Evolutionary conservation across 2,329 filamentous ascomycete species (phyloP).

Genomic region (Exutisphaerella laricina): DNA sequence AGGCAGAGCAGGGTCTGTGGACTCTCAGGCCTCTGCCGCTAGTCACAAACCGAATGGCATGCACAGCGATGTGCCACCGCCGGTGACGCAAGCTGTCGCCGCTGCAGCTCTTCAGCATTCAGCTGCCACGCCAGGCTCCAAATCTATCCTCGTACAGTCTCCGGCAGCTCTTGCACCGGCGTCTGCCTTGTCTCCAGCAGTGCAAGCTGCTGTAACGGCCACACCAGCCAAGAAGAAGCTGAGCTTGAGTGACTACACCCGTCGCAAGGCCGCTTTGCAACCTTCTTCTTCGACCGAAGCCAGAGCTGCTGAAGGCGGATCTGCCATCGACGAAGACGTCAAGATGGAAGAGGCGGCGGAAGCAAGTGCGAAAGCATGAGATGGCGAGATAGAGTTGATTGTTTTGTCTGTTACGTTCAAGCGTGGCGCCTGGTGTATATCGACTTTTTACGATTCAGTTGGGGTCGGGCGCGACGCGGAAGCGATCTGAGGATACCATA

Average conservation of each 20-base stretch:
- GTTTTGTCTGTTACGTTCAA: constrained; percentile 14
- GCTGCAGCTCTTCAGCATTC: constrained; percentile 23
- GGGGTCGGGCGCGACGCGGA: not conserved
- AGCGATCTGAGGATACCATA: not conserved
- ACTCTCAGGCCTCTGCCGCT: constrained; percentile 6
- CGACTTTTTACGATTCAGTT: constrained; percentile 13
- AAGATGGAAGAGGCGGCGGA: constrained; percentile 26
- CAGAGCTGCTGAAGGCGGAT: constrained; percentile 22
- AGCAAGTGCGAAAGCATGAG: constrained; percentile 12
- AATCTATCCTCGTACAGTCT: constrained; percentile 18
- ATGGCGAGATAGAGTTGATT: not conserved
- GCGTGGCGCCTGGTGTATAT: constrained; percentile 17
- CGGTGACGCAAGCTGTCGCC: constrained; percentile 22
- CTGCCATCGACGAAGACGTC: constrained; percentile 26
- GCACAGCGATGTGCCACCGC: constrained; percentile 33
- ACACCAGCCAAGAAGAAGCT: constrained; percentile 45
- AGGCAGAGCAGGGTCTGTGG: constrained; percentile 6
- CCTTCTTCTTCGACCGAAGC: constrained; percentile 24
- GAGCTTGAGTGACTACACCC: constrained; percentile 48
- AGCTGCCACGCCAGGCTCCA: constrained; percentile 8
- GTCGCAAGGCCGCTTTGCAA: constrained; percentile 33
- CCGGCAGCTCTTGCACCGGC: constrained; percentile 22
- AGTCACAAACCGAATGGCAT: constrained; percentile 22
- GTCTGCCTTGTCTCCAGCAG: constrained; percentile 33
- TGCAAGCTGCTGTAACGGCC: constrained; percentile 39